A percentile compares a stretch with the other conserved stretches of the same genome.
Conservation (phyloP, 192 early-diverging fungal species). For the Coemansia aciculifera region DNA sequence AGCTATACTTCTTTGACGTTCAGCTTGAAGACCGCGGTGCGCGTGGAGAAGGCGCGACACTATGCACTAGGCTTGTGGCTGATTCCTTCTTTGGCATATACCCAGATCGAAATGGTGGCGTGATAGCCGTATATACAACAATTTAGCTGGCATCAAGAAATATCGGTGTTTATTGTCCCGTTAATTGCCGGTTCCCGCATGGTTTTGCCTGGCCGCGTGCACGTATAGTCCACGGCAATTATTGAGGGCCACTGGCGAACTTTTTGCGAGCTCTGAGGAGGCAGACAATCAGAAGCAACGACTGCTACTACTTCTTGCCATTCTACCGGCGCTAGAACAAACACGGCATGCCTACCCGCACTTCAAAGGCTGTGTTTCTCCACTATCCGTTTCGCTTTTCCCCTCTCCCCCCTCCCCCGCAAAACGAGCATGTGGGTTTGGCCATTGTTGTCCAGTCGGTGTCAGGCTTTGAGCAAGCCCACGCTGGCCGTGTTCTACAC, state of each 20-base stretch:
- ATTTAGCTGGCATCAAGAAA: not conserved
- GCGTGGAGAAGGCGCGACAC: not conserved
- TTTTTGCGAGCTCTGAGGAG: not conserved
- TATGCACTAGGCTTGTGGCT: not conserved
- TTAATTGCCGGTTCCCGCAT: constrained; percentile 7
- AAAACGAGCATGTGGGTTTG: constrained; percentile 8
- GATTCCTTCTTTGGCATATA: not conserved
- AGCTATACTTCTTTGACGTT: not conserved
- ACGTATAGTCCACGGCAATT: not conserved
- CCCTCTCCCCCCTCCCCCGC: not conserved
- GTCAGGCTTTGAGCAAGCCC: constrained; percentile 12
- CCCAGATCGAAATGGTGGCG: constrained; percentile 5
- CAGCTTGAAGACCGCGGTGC: not conserved
- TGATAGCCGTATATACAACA: not conserved
- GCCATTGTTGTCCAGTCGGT: constrained; percentile 3
- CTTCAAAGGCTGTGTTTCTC: not conserved
- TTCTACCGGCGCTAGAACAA: constrained; percentile 6
- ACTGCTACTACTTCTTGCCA: constrained; percentile 5
- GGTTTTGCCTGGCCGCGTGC: not conserved
- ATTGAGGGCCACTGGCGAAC: not conserved
- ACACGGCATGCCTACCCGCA: not conserved
- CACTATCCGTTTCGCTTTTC: not conserved
- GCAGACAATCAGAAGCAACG: not conserved
- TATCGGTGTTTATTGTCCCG: not conserved
- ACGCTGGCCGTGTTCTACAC: not conserved